These are phyloP conservation scores for Cytospora piceae DNA, from an alignment of 2,329 filamentous ascomycete genomes.

Conservation along the genomic window DNA sequence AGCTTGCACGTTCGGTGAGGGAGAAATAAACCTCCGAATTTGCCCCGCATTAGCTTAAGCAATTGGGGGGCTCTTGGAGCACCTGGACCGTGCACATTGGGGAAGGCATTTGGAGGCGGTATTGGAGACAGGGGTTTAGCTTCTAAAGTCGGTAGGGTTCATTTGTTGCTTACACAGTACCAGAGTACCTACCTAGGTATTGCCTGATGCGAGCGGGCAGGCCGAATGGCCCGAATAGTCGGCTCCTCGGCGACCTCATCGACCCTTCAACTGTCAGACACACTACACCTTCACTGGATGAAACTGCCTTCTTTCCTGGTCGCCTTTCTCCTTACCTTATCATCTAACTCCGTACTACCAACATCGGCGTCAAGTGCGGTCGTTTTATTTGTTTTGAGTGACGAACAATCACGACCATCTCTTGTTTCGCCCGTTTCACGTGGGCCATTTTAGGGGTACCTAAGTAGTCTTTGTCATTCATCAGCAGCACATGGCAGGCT, in stretches of 20 bases:
- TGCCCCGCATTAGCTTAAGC: neutral
- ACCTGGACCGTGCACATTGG: neutral
- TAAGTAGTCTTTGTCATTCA: neutral
- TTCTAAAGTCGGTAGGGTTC: slow-evolving; percentile 1
- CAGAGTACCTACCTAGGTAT: too few relatives aligned
- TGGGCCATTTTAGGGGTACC: neutral
- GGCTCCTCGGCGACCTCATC: neutral
- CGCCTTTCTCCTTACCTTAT: neutral
- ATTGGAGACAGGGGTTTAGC: neutral
- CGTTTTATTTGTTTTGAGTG: slow-evolving; percentile 18
- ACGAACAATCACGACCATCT: slow-evolving; percentile 7
- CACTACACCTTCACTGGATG: slow-evolving; percentile 5
- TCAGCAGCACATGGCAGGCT: slow-evolving; percentile 9
- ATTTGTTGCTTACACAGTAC: neutral
- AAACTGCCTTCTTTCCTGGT: slow-evolving; percentile 15
- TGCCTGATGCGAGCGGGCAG: neutral
- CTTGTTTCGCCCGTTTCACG: slow-evolving; percentile 16
- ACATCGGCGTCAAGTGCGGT: neutral
- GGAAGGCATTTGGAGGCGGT: neutral
- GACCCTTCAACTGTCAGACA: slow-evolving; percentile 19
- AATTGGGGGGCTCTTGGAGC: neutral
- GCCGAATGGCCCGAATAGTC: slow-evolving; percentile 10
- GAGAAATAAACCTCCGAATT: neutral
- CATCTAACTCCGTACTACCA: slow-evolving; percentile 9
- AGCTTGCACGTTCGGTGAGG: neutral